These are phyloP conservation scores for Tolypocladium endophyticum DNA, from an alignment of 2,329 filamentous ascomycete genomes.

Conservation along the genomic window DNA sequence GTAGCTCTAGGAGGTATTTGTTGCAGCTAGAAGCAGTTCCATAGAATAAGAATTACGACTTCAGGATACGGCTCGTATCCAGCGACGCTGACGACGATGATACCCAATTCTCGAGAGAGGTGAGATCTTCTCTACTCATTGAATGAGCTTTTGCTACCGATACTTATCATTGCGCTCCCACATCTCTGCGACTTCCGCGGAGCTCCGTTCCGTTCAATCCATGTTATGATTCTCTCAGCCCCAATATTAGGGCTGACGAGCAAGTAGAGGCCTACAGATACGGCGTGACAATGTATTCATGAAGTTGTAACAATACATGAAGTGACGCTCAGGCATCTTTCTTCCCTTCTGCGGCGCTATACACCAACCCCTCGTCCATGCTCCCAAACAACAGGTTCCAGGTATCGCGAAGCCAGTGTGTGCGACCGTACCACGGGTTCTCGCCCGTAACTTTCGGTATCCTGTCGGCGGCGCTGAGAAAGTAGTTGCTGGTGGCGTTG, in stretches of 20 bases:
- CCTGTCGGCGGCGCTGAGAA: constrained; percentile 22
- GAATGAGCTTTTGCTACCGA: too few species aligned
- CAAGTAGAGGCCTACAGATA: too few species aligned
- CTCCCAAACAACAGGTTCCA: constrained; percentile 18
- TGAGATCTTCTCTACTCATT: too few species aligned
- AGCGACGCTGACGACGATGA: too few species aligned
- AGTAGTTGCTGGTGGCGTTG: constrained; percentile 21
- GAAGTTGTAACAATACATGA: neutral
- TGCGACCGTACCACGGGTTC: constrained; percentile 24
- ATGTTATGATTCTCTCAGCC: too few species aligned
- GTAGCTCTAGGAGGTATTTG: neutral
- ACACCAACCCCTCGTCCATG: constrained; percentile 20
- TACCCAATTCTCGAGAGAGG: too few species aligned
- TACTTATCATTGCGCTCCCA: too few species aligned
- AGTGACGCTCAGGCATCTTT: constrained; percentile 13
- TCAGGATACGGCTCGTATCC: neutral
- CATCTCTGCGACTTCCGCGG: too few species aligned
- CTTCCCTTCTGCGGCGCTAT: constrained; percentile 15
- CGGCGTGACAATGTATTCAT: neutral
- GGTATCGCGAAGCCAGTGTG: constrained; percentile 17
- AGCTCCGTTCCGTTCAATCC: too few species aligned
- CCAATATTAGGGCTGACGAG: too few species aligned
- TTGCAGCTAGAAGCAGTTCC: neutral
- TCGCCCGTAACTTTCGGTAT: constrained; percentile 24
- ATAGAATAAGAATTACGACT: neutral